phyloP scores from a whole-genome alignment of 2,329 filamentous ascomycete genomes.

The Fusarium transvaalense region DNA sequence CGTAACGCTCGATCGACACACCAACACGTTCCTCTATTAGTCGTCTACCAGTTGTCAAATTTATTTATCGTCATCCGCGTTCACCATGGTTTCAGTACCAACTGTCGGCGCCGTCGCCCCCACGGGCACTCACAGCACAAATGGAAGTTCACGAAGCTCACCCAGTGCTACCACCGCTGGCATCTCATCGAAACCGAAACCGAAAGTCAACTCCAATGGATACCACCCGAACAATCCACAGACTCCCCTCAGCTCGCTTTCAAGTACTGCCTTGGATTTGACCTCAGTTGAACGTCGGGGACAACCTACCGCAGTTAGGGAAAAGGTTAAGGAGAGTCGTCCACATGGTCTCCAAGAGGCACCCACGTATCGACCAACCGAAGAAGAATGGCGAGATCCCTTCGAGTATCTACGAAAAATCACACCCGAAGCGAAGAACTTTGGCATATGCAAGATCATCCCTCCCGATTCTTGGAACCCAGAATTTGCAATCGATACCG shows the following conservation, averaged over 20 bases:
- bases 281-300: slow-evolving; percentile 92
- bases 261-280: slow-evolving; percentile 78
- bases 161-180: slow-evolving; percentile 58
- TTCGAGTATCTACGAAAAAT: slow-evolving; percentile 96
- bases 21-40: slow-evolving; percentile 22
- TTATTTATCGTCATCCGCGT: slow-evolving; percentile 17
- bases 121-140: slow-evolving; percentile 57
- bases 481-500: slow-evolving; percentile 94
- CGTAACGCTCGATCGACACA: slow-evolving; percentile 38
- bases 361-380: slow-evolving; percentile 88
- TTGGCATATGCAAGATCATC: slow-evolving; percentile 95
- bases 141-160: slow-evolving; percentile 66
- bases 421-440: slow-evolving; percentile 84
- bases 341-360: slow-evolving; percentile 90
- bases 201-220: slow-evolving; percentile 66
- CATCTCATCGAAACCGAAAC: slow-evolving; percentile 61
- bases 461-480: slow-evolving; percentile 95
- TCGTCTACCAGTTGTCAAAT: slow-evolving; percentile 18
- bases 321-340: slow-evolving; percentile 81
- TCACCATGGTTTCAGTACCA: slow-evolving; percentile 57
- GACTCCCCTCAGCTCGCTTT: slow-evolving; percentile 67
- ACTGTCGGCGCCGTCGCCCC: slow-evolving; percentile 55
- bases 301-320: slow-evolving; percentile 80
- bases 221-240: slow-evolving; percentile 65
- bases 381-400: slow-evolving; percentile 95